Conservation (phyloP, 306 rosid species). For the Sindora glabra region DNA sequence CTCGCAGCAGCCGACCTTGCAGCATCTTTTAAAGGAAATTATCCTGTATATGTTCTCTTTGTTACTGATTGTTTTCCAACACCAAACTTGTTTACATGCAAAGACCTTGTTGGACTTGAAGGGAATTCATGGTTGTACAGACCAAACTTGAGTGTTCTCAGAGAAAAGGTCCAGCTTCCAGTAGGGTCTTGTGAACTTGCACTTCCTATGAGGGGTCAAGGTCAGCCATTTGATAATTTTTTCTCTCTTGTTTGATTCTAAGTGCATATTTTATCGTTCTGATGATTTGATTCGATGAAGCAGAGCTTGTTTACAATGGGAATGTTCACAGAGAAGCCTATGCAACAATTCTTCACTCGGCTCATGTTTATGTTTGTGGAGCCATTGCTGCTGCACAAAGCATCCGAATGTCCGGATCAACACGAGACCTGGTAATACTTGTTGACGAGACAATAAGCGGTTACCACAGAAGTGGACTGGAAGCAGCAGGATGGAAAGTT, state of each 20-base stretch:
- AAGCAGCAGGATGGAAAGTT: conserved; percentile 93
- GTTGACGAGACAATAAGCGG: conserved; percentile 78
- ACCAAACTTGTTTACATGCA: conserved; percentile 69
- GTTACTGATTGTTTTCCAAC: conserved; percentile 64
- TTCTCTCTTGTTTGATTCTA: no score
- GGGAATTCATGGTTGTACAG: conserved; percentile 73
- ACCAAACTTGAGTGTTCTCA: conserved; percentile 59
- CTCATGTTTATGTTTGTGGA: conserved; percentile 87
- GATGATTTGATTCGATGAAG: neutral
- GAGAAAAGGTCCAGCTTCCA: conserved; percentile 71
- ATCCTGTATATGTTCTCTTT: conserved; percentile 63
- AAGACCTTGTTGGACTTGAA: conserved; percentile 51
- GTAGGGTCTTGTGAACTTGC: conserved; percentile 93
- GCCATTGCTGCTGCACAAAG: conserved; percentile 96
- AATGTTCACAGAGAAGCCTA: conserved; percentile 71
- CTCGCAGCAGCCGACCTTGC: conserved; percentile 83
- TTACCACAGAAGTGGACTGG: conserved; percentile 82
- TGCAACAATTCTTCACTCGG: conserved; percentile 94
- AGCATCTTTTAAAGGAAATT: conserved; percentile 64
- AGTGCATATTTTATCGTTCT: no score
- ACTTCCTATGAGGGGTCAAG: conserved; percentile 73
- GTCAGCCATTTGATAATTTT: conserved; percentile 29
- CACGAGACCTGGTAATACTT: conserved; percentile 80
- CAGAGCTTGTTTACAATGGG: conserved; percentile 64
- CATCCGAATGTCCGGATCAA: conserved; percentile 83